A percentile compares a stretch with the other conserved stretches of the same genome.
phyloP scores from a whole-genome alignment of 495 filamentous ascomycete species.

The Penicillium desertorum region DNA sequence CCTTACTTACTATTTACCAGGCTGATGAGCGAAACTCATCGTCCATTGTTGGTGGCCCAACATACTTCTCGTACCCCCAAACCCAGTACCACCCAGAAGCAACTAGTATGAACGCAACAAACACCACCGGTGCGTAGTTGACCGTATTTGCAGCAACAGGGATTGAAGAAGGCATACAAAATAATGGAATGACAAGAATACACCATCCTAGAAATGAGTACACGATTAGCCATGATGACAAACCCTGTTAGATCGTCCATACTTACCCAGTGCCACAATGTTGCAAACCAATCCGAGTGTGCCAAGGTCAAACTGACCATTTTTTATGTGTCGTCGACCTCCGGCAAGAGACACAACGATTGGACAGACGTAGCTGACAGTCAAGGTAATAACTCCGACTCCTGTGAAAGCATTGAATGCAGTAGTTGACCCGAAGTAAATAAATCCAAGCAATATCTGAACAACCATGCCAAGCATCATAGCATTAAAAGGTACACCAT shows the following conservation, averaged over 20 bases:
- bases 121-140: conserved; percentile 58
- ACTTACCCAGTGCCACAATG: conserved; percentile 52
- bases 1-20: conserved; percentile 1
- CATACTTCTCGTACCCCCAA: conserved; percentile 47
- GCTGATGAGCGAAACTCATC: conserved; percentile 13
- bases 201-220: conserved; percentile 48
- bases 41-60: conserved; percentile 22
- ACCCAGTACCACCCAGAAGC: conserved; percentile 58
- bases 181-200: conserved; percentile 52
- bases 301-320: conserved; percentile 56
- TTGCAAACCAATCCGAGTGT: conserved; percentile 55
- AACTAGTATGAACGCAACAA: conserved; percentile 52
- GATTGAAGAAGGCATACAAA: conserved; percentile 43
- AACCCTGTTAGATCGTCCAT: neutral
- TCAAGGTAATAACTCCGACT: conserved; percentile 57
- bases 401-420: conserved; percentile 61
- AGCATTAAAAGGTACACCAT: conserved; percentile 51
- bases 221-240: neutral
- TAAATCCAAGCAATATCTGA: conserved; percentile 54
- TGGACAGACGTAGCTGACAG: conserved; percentile 53
- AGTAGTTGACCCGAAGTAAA: conserved; percentile 55
- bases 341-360: conserved; percentile 50
- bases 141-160: conserved; percentile 42
- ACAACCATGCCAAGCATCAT: conserved; percentile 51
- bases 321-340: conserved; percentile 47